phyloP scores from a whole-genome alignment of 768 basidiomycete species.

The Arthromyces matolae region DNA sequence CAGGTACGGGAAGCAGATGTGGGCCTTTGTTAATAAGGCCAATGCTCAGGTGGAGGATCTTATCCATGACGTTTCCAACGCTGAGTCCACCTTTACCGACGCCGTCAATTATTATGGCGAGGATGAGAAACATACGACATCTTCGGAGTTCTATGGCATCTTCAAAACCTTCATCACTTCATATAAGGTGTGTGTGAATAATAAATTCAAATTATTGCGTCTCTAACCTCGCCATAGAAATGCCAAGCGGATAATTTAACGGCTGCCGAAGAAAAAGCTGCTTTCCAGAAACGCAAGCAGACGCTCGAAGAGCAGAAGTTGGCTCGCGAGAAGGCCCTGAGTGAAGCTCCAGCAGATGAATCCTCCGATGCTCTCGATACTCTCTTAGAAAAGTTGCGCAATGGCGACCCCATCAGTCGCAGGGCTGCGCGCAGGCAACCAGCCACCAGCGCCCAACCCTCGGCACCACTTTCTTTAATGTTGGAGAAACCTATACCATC shows the following conservation, averaged over 20 bases:
- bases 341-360: conserved; percentile 37
- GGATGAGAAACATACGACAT: conserved; percentile 81
- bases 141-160: conserved; percentile 91
- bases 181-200: conserved; percentile 55
- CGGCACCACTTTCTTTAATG: conserved; percentile 31
- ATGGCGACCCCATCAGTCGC: conserved; percentile 61
- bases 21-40: conserved; percentile 80
- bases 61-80: conserved; percentile 81
- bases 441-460: conserved; percentile 32
- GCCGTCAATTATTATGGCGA: conserved; percentile 92
- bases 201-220: background rate
- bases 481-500: conserved; percentile 29
- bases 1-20: conserved; percentile 88
- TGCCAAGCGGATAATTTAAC: conserved; percentile 79
- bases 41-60: conserved; percentile 75
- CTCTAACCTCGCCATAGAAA: conserved; percentile 53
- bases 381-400: conserved; percentile 66
- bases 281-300: conserved; percentile 65
- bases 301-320: conserved; percentile 61
- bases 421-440: conserved; percentile 52
- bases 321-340: conserved; percentile 47
- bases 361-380: conserved; percentile 67
- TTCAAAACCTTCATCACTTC: conserved; percentile 97
- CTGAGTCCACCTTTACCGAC: conserved; percentile 79
- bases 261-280: conserved; percentile 64